Base-by-base conservation (phyloP, 2,329 filamentous ascomycete genomes). In the Fusarium liriodendri region DNA sequence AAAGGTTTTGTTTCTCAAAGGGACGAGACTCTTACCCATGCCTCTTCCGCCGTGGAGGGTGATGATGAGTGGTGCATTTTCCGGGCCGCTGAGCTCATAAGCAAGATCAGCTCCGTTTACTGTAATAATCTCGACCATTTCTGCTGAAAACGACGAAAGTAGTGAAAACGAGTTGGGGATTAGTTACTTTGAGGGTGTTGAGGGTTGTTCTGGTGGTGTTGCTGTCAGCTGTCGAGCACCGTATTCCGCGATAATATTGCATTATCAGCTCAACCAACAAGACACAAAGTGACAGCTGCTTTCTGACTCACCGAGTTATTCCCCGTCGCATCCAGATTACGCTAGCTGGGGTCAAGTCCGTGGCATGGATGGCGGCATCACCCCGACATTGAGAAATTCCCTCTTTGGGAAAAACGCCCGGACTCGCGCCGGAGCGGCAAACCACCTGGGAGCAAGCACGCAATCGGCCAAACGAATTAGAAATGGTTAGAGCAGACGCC, bases 1-100 rank as follows among this genome's bases (percentile, higher is more conserved):
- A 22, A 4, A 4, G 4, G 22, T 22, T 22, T 22, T 22, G 22
- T 22, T 22, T 22, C 22, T 22, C 22, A 42, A 37, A 11, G 1
- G 16, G 13, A 27, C 13, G 6, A 6, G 22, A 11, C 32, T 10
- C 70, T 35, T 58, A 73, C 72, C 72, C 70, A 74, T 73, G 35
- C 72, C 72, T 38, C 72, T 62, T 33, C 72, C 72, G 4, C 72
- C 72, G 27, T 74, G 72, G 2, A 74, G 68, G 4, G 72, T 74
- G 18, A 74, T 73, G 61, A 73, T 73, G 18, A 74, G 64, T 10
- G 47, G 70, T 4, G 59, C 72, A 59, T 67, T 66, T 27, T 61
- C 35, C 2, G 67, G 67, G 2, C 72, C 72, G 10, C 40, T 47
- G 9, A 71, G 40, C 25, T 70, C 55, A n/a, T 73, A 74, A 5